A percentile compares a stretch with the other conserved stretches of the same genome.
phyloP scores from a whole-genome alignment of 768 basidiomycete genomes.

The Agrocybe pediades region DNA sequence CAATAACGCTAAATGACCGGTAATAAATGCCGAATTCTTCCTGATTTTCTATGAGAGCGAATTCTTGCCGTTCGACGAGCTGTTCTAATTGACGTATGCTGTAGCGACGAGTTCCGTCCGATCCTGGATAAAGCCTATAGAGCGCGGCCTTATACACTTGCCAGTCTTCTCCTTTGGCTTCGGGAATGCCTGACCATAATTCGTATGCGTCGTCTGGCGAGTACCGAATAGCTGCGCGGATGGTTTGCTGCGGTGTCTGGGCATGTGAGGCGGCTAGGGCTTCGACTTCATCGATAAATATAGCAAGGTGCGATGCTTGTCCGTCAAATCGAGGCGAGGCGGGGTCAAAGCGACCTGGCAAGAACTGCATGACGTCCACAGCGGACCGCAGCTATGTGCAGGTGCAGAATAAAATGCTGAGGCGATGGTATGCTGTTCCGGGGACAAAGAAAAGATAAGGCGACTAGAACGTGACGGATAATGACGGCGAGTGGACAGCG shows the following conservation, averaged over 20 bases:
- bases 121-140: not conserved
- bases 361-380: no score
- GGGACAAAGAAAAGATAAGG: no score
- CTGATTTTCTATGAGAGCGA: not conserved
- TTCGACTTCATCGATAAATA: slow-evolving; percentile 6
- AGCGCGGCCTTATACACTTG: not conserved
- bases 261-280: not conserved
- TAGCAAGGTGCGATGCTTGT: not conserved
- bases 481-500: no score
- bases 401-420: no score
- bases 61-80: not conserved
- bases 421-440: no score
- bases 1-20: not conserved
- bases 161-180: slow-evolving; percentile 5
- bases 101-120: not conserved
- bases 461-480: no score
- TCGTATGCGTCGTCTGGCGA: not conserved
- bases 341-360: not conserved
- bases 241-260: not conserved
- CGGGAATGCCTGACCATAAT: not conserved
- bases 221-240: slow-evolving; percentile 2
- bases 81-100: not conserved
- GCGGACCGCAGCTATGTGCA: no score
- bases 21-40: not conserved
- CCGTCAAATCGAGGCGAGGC: slow-evolving; percentile 11